phyloP scores from a whole-genome alignment of 768 basidiomycete species.

The Russula olivacea region DNA sequence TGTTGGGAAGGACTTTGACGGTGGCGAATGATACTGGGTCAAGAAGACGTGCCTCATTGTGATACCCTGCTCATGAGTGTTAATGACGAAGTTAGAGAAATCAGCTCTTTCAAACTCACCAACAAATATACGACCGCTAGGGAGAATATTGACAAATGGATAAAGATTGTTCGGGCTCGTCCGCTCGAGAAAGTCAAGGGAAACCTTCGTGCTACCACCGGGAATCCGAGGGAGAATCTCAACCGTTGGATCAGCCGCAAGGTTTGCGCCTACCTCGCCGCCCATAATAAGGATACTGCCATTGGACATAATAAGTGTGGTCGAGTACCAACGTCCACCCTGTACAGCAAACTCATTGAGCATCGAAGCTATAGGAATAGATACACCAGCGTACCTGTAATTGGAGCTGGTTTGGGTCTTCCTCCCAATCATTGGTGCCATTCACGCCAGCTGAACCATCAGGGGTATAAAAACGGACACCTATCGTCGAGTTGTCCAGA shows the following conservation, averaged over 20 bases:
- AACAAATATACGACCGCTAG: constrained; percentile 63
- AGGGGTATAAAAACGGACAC: constrained; percentile 67
- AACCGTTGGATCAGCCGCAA: constrained; percentile 55
- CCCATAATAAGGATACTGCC: constrained; percentile 71
- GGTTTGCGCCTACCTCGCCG: constrained; percentile 70
- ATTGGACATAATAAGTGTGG: constrained; percentile 61
- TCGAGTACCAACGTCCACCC: constrained; percentile 69
- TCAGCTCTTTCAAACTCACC: constrained; percentile 37
- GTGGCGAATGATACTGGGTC: constrained; percentile 63
- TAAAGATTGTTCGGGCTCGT: constrained; percentile 80
- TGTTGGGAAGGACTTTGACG: constrained; percentile 51
- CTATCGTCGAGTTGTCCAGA: constrained; percentile 67
- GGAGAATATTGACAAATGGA: constrained; percentile 68
- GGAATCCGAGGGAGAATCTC: constrained; percentile 64
- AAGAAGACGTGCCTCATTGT: constrained; percentile 75
- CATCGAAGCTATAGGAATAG: not conserved
- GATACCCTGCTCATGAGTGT: constrained; percentile 46
- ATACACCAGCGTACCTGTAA: constrained; percentile 48
- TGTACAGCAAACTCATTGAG: constrained; percentile 24
- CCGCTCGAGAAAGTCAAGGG: constrained; percentile 58
- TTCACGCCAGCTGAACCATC: constrained; percentile 62
- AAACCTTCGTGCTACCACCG: constrained; percentile 55
- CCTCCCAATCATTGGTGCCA: constrained; percentile 76
- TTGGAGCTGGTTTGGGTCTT: constrained; percentile 49
- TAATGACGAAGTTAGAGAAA: not conserved